Evolutionary conservation across 441 rosid species (phyloP).

Genomic region (Melianthus villosus): DNA sequence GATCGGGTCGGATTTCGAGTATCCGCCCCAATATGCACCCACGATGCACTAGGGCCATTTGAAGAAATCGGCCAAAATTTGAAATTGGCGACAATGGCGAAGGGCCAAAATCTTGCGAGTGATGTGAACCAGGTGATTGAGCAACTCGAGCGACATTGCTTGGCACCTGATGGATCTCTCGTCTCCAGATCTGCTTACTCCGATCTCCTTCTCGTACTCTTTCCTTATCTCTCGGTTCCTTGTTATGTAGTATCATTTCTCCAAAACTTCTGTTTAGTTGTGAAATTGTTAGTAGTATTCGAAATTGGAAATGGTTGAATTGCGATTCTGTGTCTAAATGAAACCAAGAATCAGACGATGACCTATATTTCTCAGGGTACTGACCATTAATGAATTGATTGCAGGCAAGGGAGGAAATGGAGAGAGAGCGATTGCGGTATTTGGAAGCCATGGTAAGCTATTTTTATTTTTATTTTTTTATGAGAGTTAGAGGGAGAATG

Average conservation of each 20-base stretch:
- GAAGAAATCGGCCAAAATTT: too few relatives aligned
- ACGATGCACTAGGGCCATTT: too few relatives aligned
- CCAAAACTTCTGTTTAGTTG: constrained; percentile 5
- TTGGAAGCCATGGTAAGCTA: constrained; percentile 72
- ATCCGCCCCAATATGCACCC: too few relatives aligned
- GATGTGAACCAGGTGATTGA: constrained; percentile 69
- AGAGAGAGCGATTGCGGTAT: constrained; percentile 70
- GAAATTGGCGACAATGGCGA: too few relatives aligned
- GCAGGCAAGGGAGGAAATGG: constrained; percentile 94
- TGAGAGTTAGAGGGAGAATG: constrained; percentile 6
- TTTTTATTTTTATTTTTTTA: neutral
- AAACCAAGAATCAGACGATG: too few relatives aligned
- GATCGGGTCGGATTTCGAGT: too few relatives aligned
- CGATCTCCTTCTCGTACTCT: constrained; percentile 71
- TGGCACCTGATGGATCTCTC: constrained; percentile 88
- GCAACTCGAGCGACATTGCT: constrained; percentile 89
- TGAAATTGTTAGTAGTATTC: constrained; percentile 1
- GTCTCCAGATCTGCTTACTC: constrained; percentile 64
- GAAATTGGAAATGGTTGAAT: neutral
- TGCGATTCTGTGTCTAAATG: neutral
- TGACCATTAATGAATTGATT: too few relatives aligned
- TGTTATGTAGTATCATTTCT: neutral
- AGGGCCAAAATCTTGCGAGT: constrained; percentile 64
- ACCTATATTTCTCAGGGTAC: too few relatives aligned
- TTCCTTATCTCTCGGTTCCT: constrained; percentile 5